These are phyloP conservation scores for Euptelea pleiosperma DNA, from an alignment of 164 flowering plant genomes.

Conservation along the genomic window DNA sequence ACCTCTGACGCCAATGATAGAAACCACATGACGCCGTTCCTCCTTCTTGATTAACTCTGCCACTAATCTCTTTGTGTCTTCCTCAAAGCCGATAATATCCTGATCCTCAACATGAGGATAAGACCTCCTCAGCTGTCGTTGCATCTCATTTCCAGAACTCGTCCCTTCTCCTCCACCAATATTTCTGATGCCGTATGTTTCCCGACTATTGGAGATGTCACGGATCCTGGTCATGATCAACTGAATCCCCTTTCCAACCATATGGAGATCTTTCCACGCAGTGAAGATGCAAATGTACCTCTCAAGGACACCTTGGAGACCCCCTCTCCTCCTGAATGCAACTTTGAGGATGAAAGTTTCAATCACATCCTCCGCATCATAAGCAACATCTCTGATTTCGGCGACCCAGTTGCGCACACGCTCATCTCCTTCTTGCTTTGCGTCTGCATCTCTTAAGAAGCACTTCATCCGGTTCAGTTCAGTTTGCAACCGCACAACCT, in stretches of 20 bases:
- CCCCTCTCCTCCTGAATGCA: neutral
- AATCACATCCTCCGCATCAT: neutral
- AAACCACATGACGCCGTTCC: too few species aligned
- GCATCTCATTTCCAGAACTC: neutral
- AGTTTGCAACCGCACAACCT: neutral
- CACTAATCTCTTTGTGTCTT: too few species aligned
- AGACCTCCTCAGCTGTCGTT: neutral
- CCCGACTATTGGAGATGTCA: constrained; percentile 2
- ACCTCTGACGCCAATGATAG: too few species aligned
- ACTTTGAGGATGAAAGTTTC: neutral
- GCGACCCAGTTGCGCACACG: neutral
- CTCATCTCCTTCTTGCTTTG: neutral
- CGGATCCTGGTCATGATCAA: neutral
- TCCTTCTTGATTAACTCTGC: too few species aligned
- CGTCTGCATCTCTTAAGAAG: constrained; percentile 5
- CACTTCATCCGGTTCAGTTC: neutral
- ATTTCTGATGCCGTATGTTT: neutral
- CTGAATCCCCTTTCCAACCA: neutral
- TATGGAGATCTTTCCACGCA: neutral
- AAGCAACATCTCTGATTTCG: constrained; percentile 2
- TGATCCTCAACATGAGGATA: constrained; percentile 5
- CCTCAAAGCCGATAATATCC: too few species aligned
- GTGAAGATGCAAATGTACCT: neutral
- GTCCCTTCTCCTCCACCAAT: neutral
- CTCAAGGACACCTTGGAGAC: neutral